phyloP scores from a whole-genome alignment of 305 asterid species.

The Fraxinus sp. region DNA sequence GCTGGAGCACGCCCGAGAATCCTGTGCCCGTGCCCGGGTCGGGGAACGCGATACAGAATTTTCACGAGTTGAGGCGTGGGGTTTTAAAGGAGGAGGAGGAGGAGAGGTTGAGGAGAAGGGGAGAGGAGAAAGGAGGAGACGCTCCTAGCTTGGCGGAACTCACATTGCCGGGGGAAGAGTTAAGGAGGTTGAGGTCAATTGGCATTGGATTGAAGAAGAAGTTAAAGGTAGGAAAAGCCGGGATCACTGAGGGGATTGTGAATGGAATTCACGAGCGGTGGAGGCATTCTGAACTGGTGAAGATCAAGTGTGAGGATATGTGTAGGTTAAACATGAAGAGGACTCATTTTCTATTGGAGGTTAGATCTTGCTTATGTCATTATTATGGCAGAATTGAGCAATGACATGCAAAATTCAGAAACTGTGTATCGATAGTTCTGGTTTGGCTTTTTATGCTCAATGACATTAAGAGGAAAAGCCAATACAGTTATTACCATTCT shows the following conservation, averaged over 20 bases:
- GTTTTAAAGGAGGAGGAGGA: constrained; percentile 56
- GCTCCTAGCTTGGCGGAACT: constrained; percentile 86
- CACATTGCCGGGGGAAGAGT: constrained; percentile 55
- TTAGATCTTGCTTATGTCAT: constrained; percentile 24
- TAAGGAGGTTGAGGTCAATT: constrained; percentile 61
- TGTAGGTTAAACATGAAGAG: constrained; percentile 94
- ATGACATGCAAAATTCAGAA: not conserved
- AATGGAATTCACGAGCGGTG: constrained; percentile 96
- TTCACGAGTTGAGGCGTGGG: constrained; percentile 53
- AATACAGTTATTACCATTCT: not conserved
- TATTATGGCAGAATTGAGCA: not conserved
- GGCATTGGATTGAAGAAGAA: constrained; percentile 71
- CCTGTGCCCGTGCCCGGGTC: constrained; percentile 86
- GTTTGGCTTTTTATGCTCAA: not conserved
- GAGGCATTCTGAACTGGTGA: constrained; percentile 81
- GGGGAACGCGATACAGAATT: constrained; percentile 67
- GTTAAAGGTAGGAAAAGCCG: constrained; percentile 81
- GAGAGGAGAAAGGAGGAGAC: constrained; percentile 38
- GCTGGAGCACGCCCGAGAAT: constrained; percentile 96
- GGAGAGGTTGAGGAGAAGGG: constrained; percentile 53
- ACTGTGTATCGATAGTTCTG: not conserved
- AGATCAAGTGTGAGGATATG: constrained; percentile 76
- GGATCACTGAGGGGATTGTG: constrained; percentile 94
- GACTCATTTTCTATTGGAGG: constrained; percentile 93
- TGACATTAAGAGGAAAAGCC: not conserved